Conservation (phyloP, 2,329 filamentous ascomycete species). For the Fusarium haematococcum region DNA sequence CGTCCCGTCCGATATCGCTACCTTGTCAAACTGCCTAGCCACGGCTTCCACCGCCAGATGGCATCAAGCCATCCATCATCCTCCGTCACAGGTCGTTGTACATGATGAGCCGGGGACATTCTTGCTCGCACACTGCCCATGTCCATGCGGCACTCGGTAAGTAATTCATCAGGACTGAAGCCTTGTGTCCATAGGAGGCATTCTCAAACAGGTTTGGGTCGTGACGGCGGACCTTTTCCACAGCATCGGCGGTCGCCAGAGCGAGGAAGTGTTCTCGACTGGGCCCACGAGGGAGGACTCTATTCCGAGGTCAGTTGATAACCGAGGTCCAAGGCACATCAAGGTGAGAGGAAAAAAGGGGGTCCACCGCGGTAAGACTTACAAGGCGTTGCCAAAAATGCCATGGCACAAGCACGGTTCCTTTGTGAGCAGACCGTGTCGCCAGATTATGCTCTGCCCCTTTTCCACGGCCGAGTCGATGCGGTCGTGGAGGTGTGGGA, state of each 20-base stretch:
- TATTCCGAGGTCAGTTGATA: conserved; percentile 38
- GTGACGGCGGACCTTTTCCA: conserved; percentile 57
- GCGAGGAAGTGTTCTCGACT: conserved; percentile 67
- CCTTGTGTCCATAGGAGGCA: conserved; percentile 51
- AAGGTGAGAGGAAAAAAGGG: conserved; percentile 50
- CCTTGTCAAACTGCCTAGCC: not conserved
- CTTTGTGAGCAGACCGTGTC: conserved; percentile 70
- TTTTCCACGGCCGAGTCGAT: conserved; percentile 65
- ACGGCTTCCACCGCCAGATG: not conserved
- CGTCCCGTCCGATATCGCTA: conserved; percentile 23
- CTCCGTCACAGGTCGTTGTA: conserved; percentile 51
- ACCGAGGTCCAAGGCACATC: conserved; percentile 19
- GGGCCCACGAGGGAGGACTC: conserved; percentile 48
- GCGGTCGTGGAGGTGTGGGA: conserved; percentile 63
- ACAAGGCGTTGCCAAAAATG: conserved; percentile 73
- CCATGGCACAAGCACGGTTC: conserved; percentile 75
- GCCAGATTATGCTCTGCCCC: conserved; percentile 65
- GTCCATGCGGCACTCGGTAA: conserved; percentile 53
- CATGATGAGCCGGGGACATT: conserved; percentile 50
- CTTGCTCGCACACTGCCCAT: conserved; percentile 50
- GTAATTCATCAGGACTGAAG: conserved; percentile 50
- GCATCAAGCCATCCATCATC: conserved; percentile 25
- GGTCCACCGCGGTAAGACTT: conserved; percentile 52
- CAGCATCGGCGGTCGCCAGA: conserved; percentile 66
- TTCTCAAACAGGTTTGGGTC: conserved; percentile 51